Evolutionary conservation across 2,329 filamentous ascomycete genomes (phyloP).

Genomic region (Rutstroemia sp.): DNA sequence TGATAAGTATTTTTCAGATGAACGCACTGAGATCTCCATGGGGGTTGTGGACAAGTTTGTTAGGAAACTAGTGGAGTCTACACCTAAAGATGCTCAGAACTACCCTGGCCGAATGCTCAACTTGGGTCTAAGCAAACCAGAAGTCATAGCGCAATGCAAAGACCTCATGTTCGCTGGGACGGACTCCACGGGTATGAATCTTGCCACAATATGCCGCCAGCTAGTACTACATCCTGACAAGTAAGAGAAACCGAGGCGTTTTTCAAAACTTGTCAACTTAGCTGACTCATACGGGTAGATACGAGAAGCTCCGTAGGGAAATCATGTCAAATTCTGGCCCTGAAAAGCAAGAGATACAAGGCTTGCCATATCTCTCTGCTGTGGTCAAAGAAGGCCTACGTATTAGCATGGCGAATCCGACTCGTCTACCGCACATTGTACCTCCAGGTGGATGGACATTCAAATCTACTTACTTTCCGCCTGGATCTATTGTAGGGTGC

Average conservation of each 20-base stretch:
- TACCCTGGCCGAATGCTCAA: conserved; percentile 42
- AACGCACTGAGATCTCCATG: conserved; percentile 29
- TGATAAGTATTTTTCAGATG: conserved; percentile 32
- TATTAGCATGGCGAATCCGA: conserved; percentile 44
- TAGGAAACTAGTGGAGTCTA: conserved; percentile 30
- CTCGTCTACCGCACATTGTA: conserved; percentile 41
- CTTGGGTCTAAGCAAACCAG: conserved; percentile 34
- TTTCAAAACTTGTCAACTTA: not conserved
- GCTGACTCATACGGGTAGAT: conserved; percentile 18
- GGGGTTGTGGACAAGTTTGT: conserved; percentile 37
- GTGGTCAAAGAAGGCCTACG: conserved; percentile 44
- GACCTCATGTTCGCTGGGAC: conserved; percentile 49
- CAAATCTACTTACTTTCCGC: conserved; percentile 32
- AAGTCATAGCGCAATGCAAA: conserved; percentile 44
- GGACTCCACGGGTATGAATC: conserved; percentile 44
- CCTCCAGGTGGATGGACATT: conserved; percentile 27
- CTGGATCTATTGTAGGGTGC: conserved; percentile 38
- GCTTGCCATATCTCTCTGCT: conserved; percentile 38
- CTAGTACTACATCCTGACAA: conserved; percentile 36
- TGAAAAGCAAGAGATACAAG: conserved; percentile 27
- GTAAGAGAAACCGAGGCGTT: conserved; percentile 22
- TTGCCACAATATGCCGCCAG: conserved; percentile 40
- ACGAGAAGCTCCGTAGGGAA: conserved; percentile 31
- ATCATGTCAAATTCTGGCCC: conserved; percentile 22
- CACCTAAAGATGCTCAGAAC: conserved; percentile 31